Percentiles rank a stretch among this genome's conserved stretches.
Conservation (phyloP, 2,329 filamentous ascomycete genomes). For the Talaromyces funiculosus region DNA sequence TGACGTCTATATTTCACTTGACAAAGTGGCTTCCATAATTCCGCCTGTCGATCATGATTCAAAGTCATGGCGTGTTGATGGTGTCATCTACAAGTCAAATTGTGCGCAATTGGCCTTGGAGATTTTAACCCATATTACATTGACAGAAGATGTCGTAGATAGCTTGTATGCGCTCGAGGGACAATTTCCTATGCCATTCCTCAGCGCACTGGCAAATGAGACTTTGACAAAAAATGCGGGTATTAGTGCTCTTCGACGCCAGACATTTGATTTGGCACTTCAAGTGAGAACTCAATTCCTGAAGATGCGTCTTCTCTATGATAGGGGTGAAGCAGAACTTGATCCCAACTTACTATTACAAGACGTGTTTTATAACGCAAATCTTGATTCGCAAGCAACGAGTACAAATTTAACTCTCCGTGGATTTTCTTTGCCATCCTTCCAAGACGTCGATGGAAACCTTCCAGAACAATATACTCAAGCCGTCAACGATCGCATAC, state of each 20-base stretch:
- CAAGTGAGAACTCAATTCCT: constrained; percentile 52
- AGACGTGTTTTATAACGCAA: constrained; percentile 37
- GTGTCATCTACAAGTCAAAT: constrained; percentile 42
- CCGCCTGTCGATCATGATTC: constrained; percentile 16
- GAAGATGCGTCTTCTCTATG: constrained; percentile 39
- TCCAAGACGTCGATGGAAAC: constrained; percentile 31
- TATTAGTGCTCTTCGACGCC: constrained; percentile 36
- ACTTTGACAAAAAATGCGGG: constrained; percentile 21
- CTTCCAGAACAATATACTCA: constrained; percentile 33
- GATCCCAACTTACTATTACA: constrained; percentile 37
- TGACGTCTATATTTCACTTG: constrained; percentile 33
- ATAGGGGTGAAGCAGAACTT: constrained; percentile 27
- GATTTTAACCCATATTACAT: constrained; percentile 29
- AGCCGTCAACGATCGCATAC: constrained; percentile 33
- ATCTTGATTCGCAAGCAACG: constrained; percentile 16
- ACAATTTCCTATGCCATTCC: constrained; percentile 31
- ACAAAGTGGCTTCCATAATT: constrained; percentile 27
- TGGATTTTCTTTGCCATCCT: constrained; percentile 24
- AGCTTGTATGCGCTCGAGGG: constrained; percentile 29
- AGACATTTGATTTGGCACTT: constrained; percentile 46
- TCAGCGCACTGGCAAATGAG: constrained; percentile 23
- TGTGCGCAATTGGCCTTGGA: constrained; percentile 37
- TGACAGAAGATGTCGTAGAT: constrained; percentile 16
- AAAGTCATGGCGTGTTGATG: constrained; percentile 29
- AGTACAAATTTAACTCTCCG: constrained; percentile 19